Evolutionary conservation across 306 rosid genomes (phyloP).

Genomic region (Boehmeria nivea): DNA sequence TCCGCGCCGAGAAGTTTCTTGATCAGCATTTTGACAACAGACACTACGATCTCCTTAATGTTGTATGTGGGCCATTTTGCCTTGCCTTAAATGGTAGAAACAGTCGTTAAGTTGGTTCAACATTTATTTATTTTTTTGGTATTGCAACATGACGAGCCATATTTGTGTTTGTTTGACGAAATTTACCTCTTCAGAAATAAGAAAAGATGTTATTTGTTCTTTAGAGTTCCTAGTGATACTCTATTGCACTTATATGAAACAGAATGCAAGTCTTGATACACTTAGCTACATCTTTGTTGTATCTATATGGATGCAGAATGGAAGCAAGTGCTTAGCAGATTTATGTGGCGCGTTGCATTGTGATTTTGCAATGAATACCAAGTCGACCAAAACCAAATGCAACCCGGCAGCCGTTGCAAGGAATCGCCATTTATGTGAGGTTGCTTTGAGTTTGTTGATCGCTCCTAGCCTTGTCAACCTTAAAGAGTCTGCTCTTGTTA

Average conservation of each 20-base stretch:
- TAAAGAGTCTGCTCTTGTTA: neutral
- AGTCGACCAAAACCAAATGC: conserved; percentile 69
- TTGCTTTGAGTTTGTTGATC: conserved; percentile 34
- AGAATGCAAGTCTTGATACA: neutral
- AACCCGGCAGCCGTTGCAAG: conserved; percentile 74
- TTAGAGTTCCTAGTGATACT: neutral
- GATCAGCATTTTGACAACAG: conserved; percentile 92
- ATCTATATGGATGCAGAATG: conserved; percentile 39
- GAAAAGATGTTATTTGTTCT: too few relatives aligned
- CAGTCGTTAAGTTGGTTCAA: conserved; percentile 16
- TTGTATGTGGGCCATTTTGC: conserved; percentile 49
- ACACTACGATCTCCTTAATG: conserved; percentile 80
- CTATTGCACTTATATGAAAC: neutral
- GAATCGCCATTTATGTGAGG: conserved; percentile 89
- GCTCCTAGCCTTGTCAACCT: neutral
- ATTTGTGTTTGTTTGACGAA: too few relatives aligned
- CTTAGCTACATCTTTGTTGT: neutral
- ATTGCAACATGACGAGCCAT: too few relatives aligned
- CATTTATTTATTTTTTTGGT: too few relatives aligned
- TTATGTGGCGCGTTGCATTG: conserved; percentile 94
- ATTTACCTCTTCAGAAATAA: too few relatives aligned
- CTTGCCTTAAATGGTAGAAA: conserved; percentile 25
- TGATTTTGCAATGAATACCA: conserved; percentile 49
- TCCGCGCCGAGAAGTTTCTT: conserved; percentile 78
- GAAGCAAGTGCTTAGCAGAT: conserved; percentile 88